Percentiles rank a stretch among this genome's conserved stretches.
These are phyloP conservation scores for Penicillium daleae DNA, from an alignment of 495 filamentous ascomycete species.

Conservation along the genomic window DNA sequence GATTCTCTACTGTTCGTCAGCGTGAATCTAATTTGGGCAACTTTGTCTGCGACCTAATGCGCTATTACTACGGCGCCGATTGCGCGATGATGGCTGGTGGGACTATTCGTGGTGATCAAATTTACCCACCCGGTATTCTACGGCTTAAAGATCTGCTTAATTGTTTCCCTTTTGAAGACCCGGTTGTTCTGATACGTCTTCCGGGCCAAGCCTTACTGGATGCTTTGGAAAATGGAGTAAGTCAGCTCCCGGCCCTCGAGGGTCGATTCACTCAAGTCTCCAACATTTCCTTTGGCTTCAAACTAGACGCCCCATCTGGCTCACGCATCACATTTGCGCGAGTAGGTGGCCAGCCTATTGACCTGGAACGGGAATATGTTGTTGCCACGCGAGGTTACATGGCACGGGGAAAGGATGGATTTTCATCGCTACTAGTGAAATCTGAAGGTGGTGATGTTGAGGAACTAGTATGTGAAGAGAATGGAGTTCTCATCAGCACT, in stretches of 20 bases:
- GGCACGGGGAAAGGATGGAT: conserved; percentile 86
- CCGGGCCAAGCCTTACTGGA: conserved; percentile 67
- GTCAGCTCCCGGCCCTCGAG: conserved; percentile 79
- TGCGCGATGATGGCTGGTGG: conserved; percentile 84
- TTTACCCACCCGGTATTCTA: conserved; percentile 80
- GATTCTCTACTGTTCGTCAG: conserved; percentile 79
- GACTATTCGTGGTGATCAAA: conserved; percentile 88
- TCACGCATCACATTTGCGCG: conserved; percentile 65
- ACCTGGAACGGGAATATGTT: conserved; percentile 62
- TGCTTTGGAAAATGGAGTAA: conserved; percentile 82
- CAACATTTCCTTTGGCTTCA: conserved; percentile 73
- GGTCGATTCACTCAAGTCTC: conserved; percentile 77
- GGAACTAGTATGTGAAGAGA: conserved; percentile 81
- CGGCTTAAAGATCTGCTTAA: conserved; percentile 74
- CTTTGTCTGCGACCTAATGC: conserved; percentile 89
- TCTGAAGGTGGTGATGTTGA: conserved; percentile 73
- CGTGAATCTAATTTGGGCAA: conserved; percentile 85
- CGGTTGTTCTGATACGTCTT: conserved; percentile 75
- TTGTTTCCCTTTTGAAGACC: conserved; percentile 93
- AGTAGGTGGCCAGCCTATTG: conserved; percentile 61
- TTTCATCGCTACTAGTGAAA: conserved; percentile 67
- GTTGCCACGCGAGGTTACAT: conserved; percentile 84
- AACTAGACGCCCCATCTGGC: conserved; percentile 59
- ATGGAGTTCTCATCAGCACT: conserved; percentile 79
- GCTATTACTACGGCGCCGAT: conserved; percentile 76